Conservation (phyloP, 192 early-diverging fungal genomes). For the Gonapodya prolifera region DNA sequence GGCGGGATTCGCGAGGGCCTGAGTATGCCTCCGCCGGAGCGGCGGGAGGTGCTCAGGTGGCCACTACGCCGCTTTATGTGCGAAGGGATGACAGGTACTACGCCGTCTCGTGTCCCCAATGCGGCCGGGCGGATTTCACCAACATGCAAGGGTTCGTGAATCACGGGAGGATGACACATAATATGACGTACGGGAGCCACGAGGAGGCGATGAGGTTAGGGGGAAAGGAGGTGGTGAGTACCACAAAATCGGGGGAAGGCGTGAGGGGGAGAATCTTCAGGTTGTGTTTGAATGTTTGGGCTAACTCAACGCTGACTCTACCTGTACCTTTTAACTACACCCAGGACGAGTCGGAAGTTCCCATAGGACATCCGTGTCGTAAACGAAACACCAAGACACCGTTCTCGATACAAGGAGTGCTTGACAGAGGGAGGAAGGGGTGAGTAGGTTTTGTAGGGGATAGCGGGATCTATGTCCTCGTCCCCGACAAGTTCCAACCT, state of each 20-base stretch:
- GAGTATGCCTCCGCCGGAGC: too few relatives aligned
- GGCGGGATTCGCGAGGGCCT: too few relatives aligned
- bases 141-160: conserved; percentile 79
- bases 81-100: neutral
- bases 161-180: conserved; percentile 64
- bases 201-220: conserved; percentile 61
- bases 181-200: conserved; percentile 57
- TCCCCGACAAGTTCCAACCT: neutral
- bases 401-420: neutral
- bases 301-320: conserved; percentile 13
- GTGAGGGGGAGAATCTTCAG: conserved; percentile 13
- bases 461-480: neutral
- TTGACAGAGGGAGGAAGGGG: neutral
- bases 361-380: conserved; percentile 33
- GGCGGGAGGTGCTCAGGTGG: too few relatives aligned
- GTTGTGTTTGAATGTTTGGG: too few relatives aligned
- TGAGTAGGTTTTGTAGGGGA: neutral
- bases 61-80: too few relatives aligned
- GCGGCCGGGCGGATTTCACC: conserved; percentile 60
- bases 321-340: conserved; percentile 15
- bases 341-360: conserved; percentile 38
- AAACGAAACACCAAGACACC: neutral
- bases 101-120: conserved; percentile 55
- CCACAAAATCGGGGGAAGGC: neutral
- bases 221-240: conserved; percentile 43